phyloP scores from a whole-genome alignment of 2,329 filamentous ascomycete genomes.

The Dactylellina sp. region DNA sequence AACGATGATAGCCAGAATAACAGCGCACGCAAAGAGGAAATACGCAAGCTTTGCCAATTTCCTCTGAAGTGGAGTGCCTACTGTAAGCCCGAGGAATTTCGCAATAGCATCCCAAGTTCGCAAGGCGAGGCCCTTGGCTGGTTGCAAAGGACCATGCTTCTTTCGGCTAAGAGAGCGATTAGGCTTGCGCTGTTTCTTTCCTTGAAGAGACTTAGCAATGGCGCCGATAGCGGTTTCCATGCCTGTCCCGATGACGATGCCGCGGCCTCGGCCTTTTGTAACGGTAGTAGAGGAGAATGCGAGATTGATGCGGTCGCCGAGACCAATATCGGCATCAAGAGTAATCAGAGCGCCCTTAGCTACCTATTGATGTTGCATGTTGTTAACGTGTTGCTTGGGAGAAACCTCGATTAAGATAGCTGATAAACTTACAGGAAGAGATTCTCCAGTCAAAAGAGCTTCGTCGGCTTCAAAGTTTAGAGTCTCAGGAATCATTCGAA shows the following conservation, averaged over 20 bases:
- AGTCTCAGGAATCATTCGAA: constrained; percentile 67
- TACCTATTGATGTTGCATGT: constrained; percentile 67
- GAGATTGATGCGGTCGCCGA: constrained; percentile 73
- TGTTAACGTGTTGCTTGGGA: neutral
- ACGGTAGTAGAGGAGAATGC: constrained; percentile 73
- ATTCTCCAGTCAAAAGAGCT: constrained; percentile 73
- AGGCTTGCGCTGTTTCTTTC: constrained; percentile 69
- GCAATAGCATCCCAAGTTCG: constrained; percentile 72
- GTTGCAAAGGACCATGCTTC: constrained; percentile 68
- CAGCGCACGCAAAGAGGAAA: constrained; percentile 70
- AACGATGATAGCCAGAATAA: constrained; percentile 72
- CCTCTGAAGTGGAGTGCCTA: constrained; percentile 76
- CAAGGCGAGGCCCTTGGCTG: constrained; percentile 66
- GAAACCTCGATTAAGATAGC: no score
- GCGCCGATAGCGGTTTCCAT: constrained; percentile 74
- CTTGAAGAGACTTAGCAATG: constrained; percentile 74
- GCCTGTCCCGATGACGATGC: constrained; percentile 72
- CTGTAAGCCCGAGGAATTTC: constrained; percentile 73
- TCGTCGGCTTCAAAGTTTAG: constrained; percentile 72
- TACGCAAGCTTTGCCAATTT: constrained; percentile 78
- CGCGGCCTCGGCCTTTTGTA: constrained; percentile 71
- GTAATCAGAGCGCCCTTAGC: constrained; percentile 68
- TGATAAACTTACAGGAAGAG: constrained; percentile 70
- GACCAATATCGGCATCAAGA: constrained; percentile 69
- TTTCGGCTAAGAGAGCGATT: constrained; percentile 71